Percentiles rank a stretch among this genome's conserved stretches.
These are phyloP conservation scores for Xanthoceras sorbifolium DNA, from an alignment of 345 rosid genomes.

Conservation along the genomic window DNA sequence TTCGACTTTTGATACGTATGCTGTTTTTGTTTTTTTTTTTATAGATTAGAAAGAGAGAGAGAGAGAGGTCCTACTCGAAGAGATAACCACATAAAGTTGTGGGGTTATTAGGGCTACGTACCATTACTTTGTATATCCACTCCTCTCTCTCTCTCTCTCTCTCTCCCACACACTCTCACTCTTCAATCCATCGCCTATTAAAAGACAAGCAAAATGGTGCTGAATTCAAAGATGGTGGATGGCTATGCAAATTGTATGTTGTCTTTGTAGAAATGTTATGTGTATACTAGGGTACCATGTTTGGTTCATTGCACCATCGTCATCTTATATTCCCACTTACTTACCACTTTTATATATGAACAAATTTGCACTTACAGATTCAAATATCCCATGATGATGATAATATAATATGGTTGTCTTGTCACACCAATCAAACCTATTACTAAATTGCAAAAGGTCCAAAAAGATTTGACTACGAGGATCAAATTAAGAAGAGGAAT, in stretches of 20 bases:
- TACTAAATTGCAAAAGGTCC: background rate
- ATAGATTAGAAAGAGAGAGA: too few relatives aligned
- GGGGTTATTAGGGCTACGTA: constrained; percentile 4
- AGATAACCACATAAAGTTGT: background rate
- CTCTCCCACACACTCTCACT: too few relatives aligned
- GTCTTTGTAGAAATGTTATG: constrained; percentile 8
- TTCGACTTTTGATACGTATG: background rate
- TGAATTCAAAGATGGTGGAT: background rate
- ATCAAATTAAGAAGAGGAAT: constrained; percentile 11
- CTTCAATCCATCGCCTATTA: too few relatives aligned
- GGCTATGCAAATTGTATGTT: constrained; percentile 14
- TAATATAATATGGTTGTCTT: background rate
- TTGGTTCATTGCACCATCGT: constrained; percentile 16
- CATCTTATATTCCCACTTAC: background rate
- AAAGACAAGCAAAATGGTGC: background rate
- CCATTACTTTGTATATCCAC: background rate
- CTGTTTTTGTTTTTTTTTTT: too few relatives aligned
- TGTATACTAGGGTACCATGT: background rate
- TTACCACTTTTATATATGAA: background rate
- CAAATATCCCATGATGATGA: constrained; percentile 8
- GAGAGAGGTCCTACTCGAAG: background rate
- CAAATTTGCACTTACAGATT: constrained; percentile 12
- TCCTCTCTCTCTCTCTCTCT: background rate
- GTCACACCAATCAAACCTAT: constrained; percentile 13
- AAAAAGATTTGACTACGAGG: background rate